These are phyloP conservation scores for Pezicula rhizophila DNA, from an alignment of 2,329 filamentous ascomycete species.

Conservation along the genomic window DNA sequence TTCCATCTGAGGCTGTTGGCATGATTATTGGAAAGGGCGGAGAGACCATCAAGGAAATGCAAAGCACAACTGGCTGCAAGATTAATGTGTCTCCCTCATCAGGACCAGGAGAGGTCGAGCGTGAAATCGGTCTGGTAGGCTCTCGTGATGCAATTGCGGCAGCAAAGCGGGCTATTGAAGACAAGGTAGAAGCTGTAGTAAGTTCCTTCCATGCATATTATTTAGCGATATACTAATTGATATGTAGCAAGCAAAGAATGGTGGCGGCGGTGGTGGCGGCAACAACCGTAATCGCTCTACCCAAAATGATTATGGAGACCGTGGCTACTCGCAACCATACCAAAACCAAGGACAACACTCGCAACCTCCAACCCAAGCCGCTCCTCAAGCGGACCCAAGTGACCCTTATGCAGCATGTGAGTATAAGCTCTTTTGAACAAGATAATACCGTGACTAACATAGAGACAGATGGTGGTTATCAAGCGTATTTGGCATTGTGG, in stretches of 20 bases:
- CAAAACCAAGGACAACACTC: conserved; percentile 34
- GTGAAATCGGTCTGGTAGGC: conserved; percentile 82
- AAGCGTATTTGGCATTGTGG: conserved; percentile 75
- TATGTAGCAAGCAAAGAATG: conserved; percentile 44
- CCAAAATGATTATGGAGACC: conserved; percentile 50
- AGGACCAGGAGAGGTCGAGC: conserved; percentile 70
- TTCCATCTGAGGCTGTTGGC: conserved; percentile 85
- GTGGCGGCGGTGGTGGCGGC: conserved; percentile 38
- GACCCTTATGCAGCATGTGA: conserved; percentile 74
- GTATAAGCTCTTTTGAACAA: conserved; percentile 23
- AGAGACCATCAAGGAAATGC: conserved; percentile 92
- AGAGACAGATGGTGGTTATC: conserved; percentile 65
- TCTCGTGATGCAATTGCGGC: conserved; percentile 69
- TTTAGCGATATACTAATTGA: conserved; percentile 15
- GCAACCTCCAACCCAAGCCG: conserved; percentile 35
- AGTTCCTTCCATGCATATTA: conserved; percentile 30
- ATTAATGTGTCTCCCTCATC: conserved; percentile 86
- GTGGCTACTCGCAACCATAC: conserved; percentile 43
- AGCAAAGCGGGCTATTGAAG: conserved; percentile 80
- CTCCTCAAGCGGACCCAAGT: conserved; percentile 41
- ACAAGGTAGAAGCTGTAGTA: conserved; percentile 87
- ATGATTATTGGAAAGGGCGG: conserved; percentile 97
- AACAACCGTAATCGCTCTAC: conserved; percentile 33
- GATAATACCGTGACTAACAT: conserved; percentile 21
- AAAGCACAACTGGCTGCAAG: conserved; percentile 81